Percentiles rank a stretch among this genome's conserved stretches.
These are phyloP conservation scores for Puccinia hordei DNA, from an alignment of 1,284 basidiomycete species.

Conservation along the genomic window DNA sequence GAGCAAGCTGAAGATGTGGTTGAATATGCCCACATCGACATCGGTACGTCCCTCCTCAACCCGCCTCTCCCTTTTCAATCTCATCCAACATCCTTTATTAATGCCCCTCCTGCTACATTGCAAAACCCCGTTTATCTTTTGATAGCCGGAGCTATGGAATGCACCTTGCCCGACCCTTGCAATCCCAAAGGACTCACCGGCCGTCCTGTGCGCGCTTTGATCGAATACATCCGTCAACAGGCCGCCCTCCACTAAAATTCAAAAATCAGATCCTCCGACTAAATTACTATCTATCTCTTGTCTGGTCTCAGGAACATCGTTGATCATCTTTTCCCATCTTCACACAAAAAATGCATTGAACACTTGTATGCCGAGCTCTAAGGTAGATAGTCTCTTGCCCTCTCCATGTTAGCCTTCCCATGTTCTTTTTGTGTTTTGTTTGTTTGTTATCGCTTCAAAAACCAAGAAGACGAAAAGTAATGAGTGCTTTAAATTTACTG, in stretches of 20 bases:
- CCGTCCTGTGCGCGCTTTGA: constrained; percentile 43
- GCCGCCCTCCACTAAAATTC: constrained; percentile 5
- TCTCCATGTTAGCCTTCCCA: too few species aligned
- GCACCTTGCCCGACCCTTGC: constrained; percentile 38
- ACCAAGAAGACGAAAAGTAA: too few species aligned
- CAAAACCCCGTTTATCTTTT: neutral
- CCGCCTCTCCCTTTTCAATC: neutral
- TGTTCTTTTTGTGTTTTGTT: too few species aligned
- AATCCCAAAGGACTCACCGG: constrained; percentile 45
- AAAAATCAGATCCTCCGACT: too few species aligned
- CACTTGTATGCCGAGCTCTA: too few species aligned
- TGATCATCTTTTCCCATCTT: too few species aligned
- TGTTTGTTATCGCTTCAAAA: too few species aligned
- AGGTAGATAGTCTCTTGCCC: too few species aligned
- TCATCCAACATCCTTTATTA: neutral
- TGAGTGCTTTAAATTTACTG: too few species aligned
- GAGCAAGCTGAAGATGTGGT: constrained; percentile 35
- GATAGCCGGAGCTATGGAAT: constrained; percentile 46
- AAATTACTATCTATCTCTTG: too few species aligned
- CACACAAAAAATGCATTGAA: too few species aligned
- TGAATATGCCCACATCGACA: constrained; percentile 49
- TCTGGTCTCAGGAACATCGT: too few species aligned
- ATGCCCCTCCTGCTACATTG: neutral
- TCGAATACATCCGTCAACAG: constrained; percentile 45
- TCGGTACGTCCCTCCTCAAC: constrained; percentile 20